Evolutionary conservation across 2,329 filamentous ascomycete species (phyloP), one percentile per base, ranked within the genome.

Genomic region (Ceratocystis albifundus): DNA sequence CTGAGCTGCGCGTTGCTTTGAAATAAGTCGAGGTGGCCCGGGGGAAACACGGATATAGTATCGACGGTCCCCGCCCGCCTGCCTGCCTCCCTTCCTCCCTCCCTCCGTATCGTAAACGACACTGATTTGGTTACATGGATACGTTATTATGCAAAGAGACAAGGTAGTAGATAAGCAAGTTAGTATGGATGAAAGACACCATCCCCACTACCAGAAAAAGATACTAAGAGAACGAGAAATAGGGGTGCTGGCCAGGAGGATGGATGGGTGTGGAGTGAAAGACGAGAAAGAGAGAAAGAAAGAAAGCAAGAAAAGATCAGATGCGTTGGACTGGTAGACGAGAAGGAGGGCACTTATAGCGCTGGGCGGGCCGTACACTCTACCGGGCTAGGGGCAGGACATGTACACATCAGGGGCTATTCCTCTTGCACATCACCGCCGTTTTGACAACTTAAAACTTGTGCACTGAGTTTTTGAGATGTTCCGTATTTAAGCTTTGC

Each of bases 391-490:
- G 36, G 36, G 36, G 15, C 25, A 53, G 12, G 48, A 57, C 32
- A 57, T 57, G 53, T 57, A 57, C 53, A 32, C 1, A 57, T 57
- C 32, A 30, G 53, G 53, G 53, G 25, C 25, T 57, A 57, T 57
- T 10, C 30, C 53, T 57, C 53, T 30, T 30, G 30, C 53, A 57
- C 53, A 30, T n/a, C 4, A 32, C 20, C 22, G 50, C 36, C 36
- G 36, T 41, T 55, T 25, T 55, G 20, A 25, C 25, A 55, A 41
- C 25, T 55, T 55, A 28, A n/a, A 30, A n/a, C 53, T 30, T 57
- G 10, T 57, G 22, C 10, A n/a, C 17, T 20, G 7, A 10, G 48
- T 53, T 53, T 53, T 53, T 25, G 53, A 7, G 2, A 12, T 57
- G 30, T 57, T 30, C 28, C 53, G 53, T n/a, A 12, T 30, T 57